These are phyloP conservation scores for Grosmannia huntii DNA, from an alignment of 2,329 filamentous ascomycete genomes.

Conservation along the genomic window DNA sequence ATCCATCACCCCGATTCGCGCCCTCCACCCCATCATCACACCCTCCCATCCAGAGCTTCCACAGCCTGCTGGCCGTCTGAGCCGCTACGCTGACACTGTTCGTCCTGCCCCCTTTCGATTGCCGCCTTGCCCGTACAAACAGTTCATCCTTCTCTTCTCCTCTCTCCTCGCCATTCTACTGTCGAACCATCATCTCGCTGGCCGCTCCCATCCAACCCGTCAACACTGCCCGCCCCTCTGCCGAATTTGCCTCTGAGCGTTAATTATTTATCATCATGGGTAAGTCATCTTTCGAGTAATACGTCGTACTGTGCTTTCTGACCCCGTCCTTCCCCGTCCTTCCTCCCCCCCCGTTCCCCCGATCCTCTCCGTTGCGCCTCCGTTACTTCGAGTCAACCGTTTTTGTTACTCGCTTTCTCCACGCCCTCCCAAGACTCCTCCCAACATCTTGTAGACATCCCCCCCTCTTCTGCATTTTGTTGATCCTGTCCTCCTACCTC, in stretches of 20 bases:
- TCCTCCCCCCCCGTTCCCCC: not conserved
- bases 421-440: not conserved
- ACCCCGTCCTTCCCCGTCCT: not conserved
- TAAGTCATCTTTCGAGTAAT: conserved; percentile 4
- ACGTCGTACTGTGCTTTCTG: conserved; percentile 1
- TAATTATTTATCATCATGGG: conserved; percentile 7
- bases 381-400: conserved; percentile 1
- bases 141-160: not conserved
- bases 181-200: conserved; percentile 1
- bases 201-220: not conserved
- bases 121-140: not conserved
- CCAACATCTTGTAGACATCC: not conserved
- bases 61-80: not conserved
- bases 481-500: not conserved
- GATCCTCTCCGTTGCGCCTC: conserved; percentile 3
- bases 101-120: not conserved
- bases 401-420: not conserved
- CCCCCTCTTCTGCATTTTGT: not conserved
- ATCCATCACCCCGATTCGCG: not conserved
- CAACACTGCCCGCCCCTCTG: not conserved
- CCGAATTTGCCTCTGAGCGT: not conserved
- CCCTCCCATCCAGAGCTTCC: not conserved
- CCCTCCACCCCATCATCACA: not conserved
- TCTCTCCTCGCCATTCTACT: not conserved
- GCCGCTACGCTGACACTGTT: not conserved